phyloP scores from a whole-genome alignment of 129 eudicot genomes.

The Saussurea involucrata region DNA sequence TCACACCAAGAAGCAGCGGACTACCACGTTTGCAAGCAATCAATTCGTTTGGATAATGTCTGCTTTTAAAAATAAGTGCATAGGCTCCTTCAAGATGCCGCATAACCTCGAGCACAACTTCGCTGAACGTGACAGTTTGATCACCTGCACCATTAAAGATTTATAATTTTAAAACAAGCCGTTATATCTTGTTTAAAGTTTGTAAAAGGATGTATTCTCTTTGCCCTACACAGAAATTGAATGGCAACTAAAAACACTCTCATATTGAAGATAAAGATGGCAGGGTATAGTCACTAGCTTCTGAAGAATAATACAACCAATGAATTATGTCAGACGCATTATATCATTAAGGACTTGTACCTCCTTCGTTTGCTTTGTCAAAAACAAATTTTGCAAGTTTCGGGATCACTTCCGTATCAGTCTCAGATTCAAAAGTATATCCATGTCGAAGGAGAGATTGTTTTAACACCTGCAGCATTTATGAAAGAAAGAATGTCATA shows the following conservation, averaged over 20 bases:
- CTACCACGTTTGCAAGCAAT: slow-evolving; percentile 99
- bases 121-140: slow-evolving; percentile 71
- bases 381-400: slow-evolving; percentile 96
- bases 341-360: slow-evolving; percentile 17
- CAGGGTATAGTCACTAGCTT: background rate
- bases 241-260: background rate
- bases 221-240: background rate
- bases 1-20: slow-evolving; percentile 94
- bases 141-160: slow-evolving; percentile 58
- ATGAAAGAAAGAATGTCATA: background rate
- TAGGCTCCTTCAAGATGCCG: slow-evolving; percentile 99
- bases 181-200: background rate
- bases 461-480: slow-evolving; percentile 67
- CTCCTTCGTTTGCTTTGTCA: slow-evolving; percentile 92
- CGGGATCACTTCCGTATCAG: slow-evolving; percentile 98
- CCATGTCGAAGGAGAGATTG: slow-evolving; percentile 86
- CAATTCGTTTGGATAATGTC: slow-evolving; percentile 95
- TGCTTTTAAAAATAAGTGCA: slow-evolving; percentile 93
- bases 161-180: background rate
- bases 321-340: background rate
- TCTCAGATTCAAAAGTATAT: slow-evolving; percentile 91
- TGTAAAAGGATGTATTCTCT: background rate
- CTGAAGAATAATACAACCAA: background rate
- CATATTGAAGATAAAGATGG: background rate
- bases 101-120: slow-evolving; percentile 97